Evolutionary conservation across 805 yeast genomes (phyloP).

Genomic region (Tetrapisispora nanseiensis): DNA sequence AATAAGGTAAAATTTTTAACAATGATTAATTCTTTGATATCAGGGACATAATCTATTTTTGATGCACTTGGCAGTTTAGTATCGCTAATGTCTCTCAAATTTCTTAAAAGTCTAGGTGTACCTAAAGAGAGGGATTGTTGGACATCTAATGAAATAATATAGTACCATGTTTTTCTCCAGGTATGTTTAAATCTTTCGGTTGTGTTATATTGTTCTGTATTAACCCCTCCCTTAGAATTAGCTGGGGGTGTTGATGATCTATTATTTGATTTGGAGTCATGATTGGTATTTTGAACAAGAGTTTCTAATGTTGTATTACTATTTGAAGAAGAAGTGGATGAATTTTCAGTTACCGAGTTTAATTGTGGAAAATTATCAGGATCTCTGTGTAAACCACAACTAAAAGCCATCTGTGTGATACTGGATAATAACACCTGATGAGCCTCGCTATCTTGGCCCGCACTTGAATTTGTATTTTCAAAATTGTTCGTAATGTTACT

Average conservation of each 20-base stretch:
- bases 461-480: not conserved
- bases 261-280: slow-evolving; percentile 1
- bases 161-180: slow-evolving; percentile 53
- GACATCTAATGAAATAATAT: slow-evolving; percentile 34
- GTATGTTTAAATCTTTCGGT: slow-evolving; percentile 36
- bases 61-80: slow-evolving; percentile 36
- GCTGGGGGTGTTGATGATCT: slow-evolving; percentile 1
- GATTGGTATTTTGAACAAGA: slow-evolving; percentile 4
- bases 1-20: slow-evolving; percentile 40
- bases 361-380: slow-evolving; percentile 44
- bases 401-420: slow-evolving; percentile 55
- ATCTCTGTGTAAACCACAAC: slow-evolving; percentile 60
- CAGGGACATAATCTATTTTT: slow-evolving; percentile 29
- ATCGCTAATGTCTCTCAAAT: slow-evolving; percentile 33
- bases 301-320: slow-evolving; percentile 4
- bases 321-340: slow-evolving; percentile 8
- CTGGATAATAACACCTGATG: slow-evolving; percentile 46
- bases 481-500: slow-evolving; percentile 4
- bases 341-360: slow-evolving; percentile 17
- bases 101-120: slow-evolving; percentile 32
- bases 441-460: slow-evolving; percentile 43
- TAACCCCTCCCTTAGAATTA: slow-evolving; percentile 5
- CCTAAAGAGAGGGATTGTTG: slow-evolving; percentile 36
- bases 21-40: slow-evolving; percentile 37
- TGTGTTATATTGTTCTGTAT: slow-evolving; percentile 12